Evolutionary conservation across 768 basidiomycete genomes (phyloP), one percentile per base, ranked within the genome.

Genomic region (Cantharellus anzutake): DNA sequence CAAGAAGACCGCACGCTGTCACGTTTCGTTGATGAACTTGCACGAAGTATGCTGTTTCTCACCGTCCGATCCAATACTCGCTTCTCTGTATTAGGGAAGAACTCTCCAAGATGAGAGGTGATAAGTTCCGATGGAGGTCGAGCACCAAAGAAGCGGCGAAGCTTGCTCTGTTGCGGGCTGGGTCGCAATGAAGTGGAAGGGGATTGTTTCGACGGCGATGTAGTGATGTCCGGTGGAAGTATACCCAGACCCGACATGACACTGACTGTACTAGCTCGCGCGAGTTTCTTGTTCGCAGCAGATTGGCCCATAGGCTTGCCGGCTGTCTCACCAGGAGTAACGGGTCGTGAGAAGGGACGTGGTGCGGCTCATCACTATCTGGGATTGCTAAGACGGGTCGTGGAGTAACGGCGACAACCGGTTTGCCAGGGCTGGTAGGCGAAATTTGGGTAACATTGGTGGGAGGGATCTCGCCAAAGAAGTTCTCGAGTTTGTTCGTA

Each of bases 111-210:
- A 68, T 98, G 93, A 4, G 76, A 94, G 35, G 93, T 88, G 73
- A 98, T 98, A 63, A 98, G 81, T 70, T 98, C 96, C 71, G 86
- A 90, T 0, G 96, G 93, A 0, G 96, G 96, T 44, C 96, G 86
- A 67, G 97, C 96, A 14, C 94, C 96, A 65, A 97, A 94, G 76
- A 98, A 99, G 75, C 91, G 92, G 70, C 86, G 86, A 53, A 92
- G 69, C 67, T 89, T 92, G 20, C 20, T 29, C 44, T 48, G 55
- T 29, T 48, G 44, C 11, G 44, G 44, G 3, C n/a, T 42, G 4
- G 52, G 40, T 14, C 40, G 63, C 16, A 39, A 62, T 57, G 42
- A 62, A 14, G 59, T 56, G 38, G 40, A 42, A 40, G 2, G 67
- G 4, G 64, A 53, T 55, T 35, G 66, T 65, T 60, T 60, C 3